Base-by-base conservation (phyloP, 345 rosid species). In the Moricandia arvensis region DNA sequence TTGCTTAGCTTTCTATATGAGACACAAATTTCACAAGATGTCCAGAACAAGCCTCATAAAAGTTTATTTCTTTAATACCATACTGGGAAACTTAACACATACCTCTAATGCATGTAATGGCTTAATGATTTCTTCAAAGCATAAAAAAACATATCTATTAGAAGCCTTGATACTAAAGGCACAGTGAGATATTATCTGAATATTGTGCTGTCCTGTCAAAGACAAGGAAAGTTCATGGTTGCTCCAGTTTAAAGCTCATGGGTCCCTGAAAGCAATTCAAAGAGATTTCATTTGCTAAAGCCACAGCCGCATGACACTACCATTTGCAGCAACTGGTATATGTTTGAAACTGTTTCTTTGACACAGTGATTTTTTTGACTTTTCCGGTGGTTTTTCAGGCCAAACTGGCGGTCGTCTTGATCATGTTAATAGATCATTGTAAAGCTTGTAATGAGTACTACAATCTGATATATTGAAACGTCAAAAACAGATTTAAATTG, bases 271-370 rank as follows among this genome's bases (percentile, higher is more conserved):
- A 71, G 80, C 76, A 77, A 77, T 71, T 71, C 67, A 45, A 6
- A 5, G 60, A 64, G 30, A 64, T 64, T 45, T 77, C 72, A 77
- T 77, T 77, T 64, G 80, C 71, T 64, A 64, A 63, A 65, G 71
- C 71, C 80, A 77, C 51, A 63, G 66, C 80, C 80, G 71, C 76
- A 65, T 77, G 80, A 71, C 76, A 77, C 33, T 64, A 63, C 66
- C 53, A 77, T 21, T 49, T 58, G 43, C 67, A 65, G 18, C 66
- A 76, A 76, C 61, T 69, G 71, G 70, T 77, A 34, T 64, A 71
- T 21, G 24, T 21, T 21, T 21, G 24, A 21, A 21, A 21, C 24
- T 21, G 24, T 21, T 21, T 21, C 24, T 21, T 21, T 21, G 24
- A 21, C 24, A 21, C 24, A 21, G 24, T 21, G 24, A 21, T 21